Evolutionary conservation across 2,329 filamentous ascomycete species (phyloP), one percentile per base, ranked within the genome.

Genomic region (Kalaharituber pfeilii): DNA sequence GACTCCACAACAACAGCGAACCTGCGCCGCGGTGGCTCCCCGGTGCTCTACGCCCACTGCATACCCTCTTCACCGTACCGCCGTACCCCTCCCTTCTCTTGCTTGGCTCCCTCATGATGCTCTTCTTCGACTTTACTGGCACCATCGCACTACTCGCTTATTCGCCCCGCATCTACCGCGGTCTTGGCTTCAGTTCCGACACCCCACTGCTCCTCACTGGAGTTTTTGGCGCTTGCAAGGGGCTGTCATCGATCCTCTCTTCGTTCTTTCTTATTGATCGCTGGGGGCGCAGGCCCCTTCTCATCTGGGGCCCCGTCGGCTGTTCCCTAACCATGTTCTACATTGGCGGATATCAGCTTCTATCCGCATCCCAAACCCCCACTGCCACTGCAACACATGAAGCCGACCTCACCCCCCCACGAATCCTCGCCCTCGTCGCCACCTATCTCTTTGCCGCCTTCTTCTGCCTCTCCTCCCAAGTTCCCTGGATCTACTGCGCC

Each of bases 401-500:
- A n/a, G n/a, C n/a, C n/a, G n/a, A n/a, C n/a, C n/a, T n/a, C n/a
- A n/a, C n/a, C n/a, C n/a, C n/a, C n/a, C n/a, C n/a, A n/a, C n/a
- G n/a, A n/a, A n/a, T n/a, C n/a, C n/a, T n/a, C n/a, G n/a, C n/a
- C n/a, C n/a, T n/a, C n/a, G n/a, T n/a, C n/a, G n/a, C n/a, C n/a
- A n/a, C n/a, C n/a, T n/a, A n/a, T n/a, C n/a, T n/a, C n/a, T n/a
- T n/a, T n/a, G n/a, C n/a, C n/a, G n/a, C n/a, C n/a, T 63, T 52
- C 15, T 64, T 64, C 58, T 64, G 61, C 2, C 52, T 64, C 13
- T 62, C 63, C 11, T 65, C 62, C 62, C 64, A 62, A 8, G 62
- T 63, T 1, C 60, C 60, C 9, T 64, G 63, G 63, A 60, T 65
- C 47, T 62, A 63, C 52, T 58, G 59, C 45, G 57, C 62, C 1